These are phyloP conservation scores for Ogataea nonfermentans DNA, from an alignment of 805 yeast genomes.

Conservation along the genomic window DNA sequence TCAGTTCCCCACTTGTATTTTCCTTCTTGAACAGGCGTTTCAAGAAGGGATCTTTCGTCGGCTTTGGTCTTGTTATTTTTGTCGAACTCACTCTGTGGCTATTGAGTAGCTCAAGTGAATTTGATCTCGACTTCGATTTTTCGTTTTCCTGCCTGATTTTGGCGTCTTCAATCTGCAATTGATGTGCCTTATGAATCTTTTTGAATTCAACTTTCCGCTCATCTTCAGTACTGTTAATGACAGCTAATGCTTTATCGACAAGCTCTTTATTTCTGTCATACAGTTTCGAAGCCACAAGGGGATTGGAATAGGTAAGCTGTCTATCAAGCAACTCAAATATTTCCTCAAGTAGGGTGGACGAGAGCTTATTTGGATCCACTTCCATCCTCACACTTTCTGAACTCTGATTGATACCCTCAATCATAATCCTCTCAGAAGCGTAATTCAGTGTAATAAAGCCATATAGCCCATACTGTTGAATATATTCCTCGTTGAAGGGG, in stretches of 20 bases:
- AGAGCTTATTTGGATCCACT: conserved; percentile 34
- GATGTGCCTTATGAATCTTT: conserved; percentile 8
- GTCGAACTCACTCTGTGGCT: conserved; percentile 24
- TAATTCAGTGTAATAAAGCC: conserved; percentile 28
- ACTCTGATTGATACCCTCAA: conserved; percentile 29
- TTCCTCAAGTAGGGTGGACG: conserved; percentile 38
- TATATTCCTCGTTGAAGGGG: conserved; percentile 36
- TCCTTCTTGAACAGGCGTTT: conserved; percentile 8
- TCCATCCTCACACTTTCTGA: conserved; percentile 23
- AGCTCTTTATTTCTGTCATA: conserved; percentile 31
- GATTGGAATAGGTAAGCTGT: conserved; percentile 37
- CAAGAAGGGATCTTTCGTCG: conserved; percentile 1
- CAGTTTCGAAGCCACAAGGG: conserved; percentile 27
- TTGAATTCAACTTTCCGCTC: conserved; percentile 7
- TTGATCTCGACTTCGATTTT: conserved; percentile 18
- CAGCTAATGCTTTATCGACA: conserved; percentile 14
- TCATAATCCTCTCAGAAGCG: conserved; percentile 19
- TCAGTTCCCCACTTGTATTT: not conserved
- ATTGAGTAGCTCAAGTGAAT: conserved; percentile 23
- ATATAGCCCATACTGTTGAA: conserved; percentile 33
- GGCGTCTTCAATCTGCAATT: conserved; percentile 8
- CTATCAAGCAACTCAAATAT: conserved; percentile 36
- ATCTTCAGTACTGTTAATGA: conserved; percentile 13
- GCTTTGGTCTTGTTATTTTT: conserved; percentile 16
- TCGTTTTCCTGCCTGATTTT: conserved; percentile 11